These are phyloP conservation scores for Taphrina betulina DNA, from an alignment of 1,139 yeast genomes.

Conservation along the genomic window DNA sequence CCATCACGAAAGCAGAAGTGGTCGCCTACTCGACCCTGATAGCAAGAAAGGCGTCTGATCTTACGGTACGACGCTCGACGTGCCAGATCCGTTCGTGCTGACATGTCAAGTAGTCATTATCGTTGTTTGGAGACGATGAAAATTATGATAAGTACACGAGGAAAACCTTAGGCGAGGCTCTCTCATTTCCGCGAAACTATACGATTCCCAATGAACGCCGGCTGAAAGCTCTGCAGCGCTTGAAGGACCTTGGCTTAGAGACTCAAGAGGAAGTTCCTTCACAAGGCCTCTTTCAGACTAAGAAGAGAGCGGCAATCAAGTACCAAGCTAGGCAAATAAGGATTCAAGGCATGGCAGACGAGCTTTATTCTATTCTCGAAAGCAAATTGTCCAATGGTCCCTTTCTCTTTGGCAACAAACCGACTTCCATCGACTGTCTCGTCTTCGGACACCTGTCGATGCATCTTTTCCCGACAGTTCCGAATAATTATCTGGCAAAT, in stretches of 20 bases:
- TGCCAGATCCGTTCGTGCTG: background rate
- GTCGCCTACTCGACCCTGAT: constrained; percentile 18
- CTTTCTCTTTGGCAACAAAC: constrained; percentile 27
- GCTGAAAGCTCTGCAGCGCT: background rate
- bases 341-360: constrained; percentile 4
- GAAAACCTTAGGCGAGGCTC: background rate
- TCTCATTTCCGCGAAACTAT: constrained; percentile 19
- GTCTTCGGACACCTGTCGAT: constrained; percentile 30
- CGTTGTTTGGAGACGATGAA: constrained; percentile 17
- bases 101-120: background rate
- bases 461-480: constrained; percentile 37
- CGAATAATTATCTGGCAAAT: constrained; percentile 37
- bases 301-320: background rate
- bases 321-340: constrained; percentile 4
- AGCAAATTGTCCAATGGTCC: constrained; percentile 14
- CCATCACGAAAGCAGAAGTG: constrained; percentile 11
- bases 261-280: background rate
- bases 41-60: background rate
- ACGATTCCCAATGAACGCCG: background rate
- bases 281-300: background rate
- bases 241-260: background rate
- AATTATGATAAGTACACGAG: constrained; percentile 10
- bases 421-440: constrained; percentile 31
- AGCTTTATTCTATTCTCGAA: constrained; percentile 10
- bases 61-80: constrained; percentile 2